These are phyloP conservation scores for Halenospora varia DNA, from an alignment of 495 filamentous ascomycete genomes.

Conservation along the genomic window DNA sequence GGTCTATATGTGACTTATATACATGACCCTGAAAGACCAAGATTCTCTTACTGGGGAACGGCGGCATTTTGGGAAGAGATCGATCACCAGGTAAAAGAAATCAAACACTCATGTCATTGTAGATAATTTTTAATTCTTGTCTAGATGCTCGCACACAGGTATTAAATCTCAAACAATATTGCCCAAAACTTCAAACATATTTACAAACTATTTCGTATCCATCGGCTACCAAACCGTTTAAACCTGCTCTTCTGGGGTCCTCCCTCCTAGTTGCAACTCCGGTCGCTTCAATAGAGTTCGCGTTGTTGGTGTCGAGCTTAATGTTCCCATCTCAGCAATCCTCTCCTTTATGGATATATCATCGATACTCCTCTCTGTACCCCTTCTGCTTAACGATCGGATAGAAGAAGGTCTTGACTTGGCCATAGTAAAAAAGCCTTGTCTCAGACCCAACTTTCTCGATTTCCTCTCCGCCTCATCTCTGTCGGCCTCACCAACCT, in stretches of 20 bases:
- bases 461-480: not conserved
- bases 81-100: too few species aligned
- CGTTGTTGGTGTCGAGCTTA: slow-evolving; percentile 11
- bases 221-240: not conserved
- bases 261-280: not conserved
- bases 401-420: slow-evolving; percentile 26
- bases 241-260: not conserved
- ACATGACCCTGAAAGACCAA: too few species aligned
- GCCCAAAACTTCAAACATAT: not conserved
- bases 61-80: too few species aligned
- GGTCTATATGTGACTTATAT: too few species aligned
- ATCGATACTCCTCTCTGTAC: slow-evolving; percentile 6
- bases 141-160: too few species aligned
- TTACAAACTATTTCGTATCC: not conserved
- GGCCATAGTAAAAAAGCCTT: slow-evolving; percentile 36
- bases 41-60: too few species aligned
- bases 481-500: slow-evolving; percentile 14
- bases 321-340: slow-evolving; percentile 11
- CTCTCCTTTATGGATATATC: slow-evolving; percentile 5
- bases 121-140: too few species aligned
- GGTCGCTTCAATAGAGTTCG: slow-evolving; percentile 5
- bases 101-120: too few species aligned
- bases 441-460: slow-evolving; percentile 25
- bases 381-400: slow-evolving; percentile 13
- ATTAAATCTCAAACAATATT: too few species aligned